These are phyloP conservation scores for Limnomonas spitsbergensis DNA, from an alignment of 139 green algal genomes.

Conservation along the genomic window DNA sequence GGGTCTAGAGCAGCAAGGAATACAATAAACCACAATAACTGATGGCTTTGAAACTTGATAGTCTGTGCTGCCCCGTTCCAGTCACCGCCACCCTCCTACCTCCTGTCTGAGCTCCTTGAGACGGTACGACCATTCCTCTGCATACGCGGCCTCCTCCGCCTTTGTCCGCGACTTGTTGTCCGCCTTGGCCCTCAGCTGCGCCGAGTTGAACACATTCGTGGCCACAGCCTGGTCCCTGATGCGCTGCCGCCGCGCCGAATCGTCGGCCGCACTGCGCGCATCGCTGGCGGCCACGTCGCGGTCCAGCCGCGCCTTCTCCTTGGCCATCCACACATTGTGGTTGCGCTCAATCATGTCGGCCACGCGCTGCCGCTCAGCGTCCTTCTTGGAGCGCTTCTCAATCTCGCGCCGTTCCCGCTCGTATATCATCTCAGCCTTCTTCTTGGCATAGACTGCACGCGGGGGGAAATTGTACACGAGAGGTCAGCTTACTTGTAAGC, in stretches of 20 bases:
- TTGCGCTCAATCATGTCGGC: conserved; percentile 48
- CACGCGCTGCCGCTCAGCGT: conserved; percentile 42
- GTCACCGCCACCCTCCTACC: conserved; percentile 11
- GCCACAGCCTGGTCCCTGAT: background rate
- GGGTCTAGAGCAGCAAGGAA: background rate
- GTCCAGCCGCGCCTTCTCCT: conserved; percentile 31
- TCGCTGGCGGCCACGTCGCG: conserved; percentile 28
- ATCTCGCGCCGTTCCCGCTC: conserved; percentile 43
- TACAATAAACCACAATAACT: background rate
- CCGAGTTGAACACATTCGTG: background rate
- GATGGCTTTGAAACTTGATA: too few species aligned
- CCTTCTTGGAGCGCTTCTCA: conserved; percentile 41
- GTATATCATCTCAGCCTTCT: conserved; percentile 46
- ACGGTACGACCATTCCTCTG: conserved; percentile 39
- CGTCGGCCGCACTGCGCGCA: background rate
- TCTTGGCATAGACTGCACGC: conserved; percentile 43
- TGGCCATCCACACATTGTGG: conserved; percentile 26
- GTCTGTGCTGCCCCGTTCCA: too few species aligned
- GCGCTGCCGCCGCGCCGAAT: background rate
- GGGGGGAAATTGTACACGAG: background rate
- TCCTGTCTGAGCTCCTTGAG: conserved; percentile 53
- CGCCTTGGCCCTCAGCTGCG: background rate
- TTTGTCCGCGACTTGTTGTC: conserved; percentile 1
- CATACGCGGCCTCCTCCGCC: conserved; percentile 41
- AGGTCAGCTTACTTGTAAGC: background rate